Base-by-base conservation (phyloP, 768 basidiomycete genomes). In the Panellus pusillus region DNA sequence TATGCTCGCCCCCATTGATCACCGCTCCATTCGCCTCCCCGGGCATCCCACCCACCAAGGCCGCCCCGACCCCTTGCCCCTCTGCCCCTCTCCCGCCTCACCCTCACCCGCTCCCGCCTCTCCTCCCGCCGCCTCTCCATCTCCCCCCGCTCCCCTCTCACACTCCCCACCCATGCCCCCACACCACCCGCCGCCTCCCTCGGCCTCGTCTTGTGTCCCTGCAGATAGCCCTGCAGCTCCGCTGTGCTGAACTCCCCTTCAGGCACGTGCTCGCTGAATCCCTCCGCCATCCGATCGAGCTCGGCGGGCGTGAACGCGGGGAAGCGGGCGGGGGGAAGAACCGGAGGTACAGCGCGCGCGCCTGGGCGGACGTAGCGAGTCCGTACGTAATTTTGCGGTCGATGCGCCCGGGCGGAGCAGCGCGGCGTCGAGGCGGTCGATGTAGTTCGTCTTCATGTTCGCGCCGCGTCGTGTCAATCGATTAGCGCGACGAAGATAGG, bases 191-290 rank as follows among this genome's bases (percentile, higher is more conserved):
- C 64, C 7, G 69, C 68, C 15, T 45, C 50, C 12, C 43, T 52
- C 0, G 69, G 65, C 7, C 60, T 31, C 31, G 50, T 58, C 49
- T 66, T 68, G 51, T 55, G 56, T n/a, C 51, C 40, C 19, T 79
- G 66, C 29, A 79, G 62, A 55, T 70, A 78, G 1, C 75, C 76
- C 56, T 78, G 77, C 5, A 80, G 66, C 40, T 76, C 74, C 5
- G 79, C 76, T 2, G 74, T 69, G 41, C 72, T 70, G 58, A 78
- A 72, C 52, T 66, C 65, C 45, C 65, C 50, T 17, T 69, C 59
- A 0, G 77, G 75, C 9, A 79, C 56, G 20, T 29, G 45, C 7
- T 57, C 50, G 0, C 70, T 66, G 54, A 79, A 79, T 2, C 42
- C 14, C 6, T 58, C 55, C 1, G 73, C 71, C 18, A 71, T 49